Conservation (phyloP, 805 yeast species). For the Metschnikowia colocasiae region DNA sequence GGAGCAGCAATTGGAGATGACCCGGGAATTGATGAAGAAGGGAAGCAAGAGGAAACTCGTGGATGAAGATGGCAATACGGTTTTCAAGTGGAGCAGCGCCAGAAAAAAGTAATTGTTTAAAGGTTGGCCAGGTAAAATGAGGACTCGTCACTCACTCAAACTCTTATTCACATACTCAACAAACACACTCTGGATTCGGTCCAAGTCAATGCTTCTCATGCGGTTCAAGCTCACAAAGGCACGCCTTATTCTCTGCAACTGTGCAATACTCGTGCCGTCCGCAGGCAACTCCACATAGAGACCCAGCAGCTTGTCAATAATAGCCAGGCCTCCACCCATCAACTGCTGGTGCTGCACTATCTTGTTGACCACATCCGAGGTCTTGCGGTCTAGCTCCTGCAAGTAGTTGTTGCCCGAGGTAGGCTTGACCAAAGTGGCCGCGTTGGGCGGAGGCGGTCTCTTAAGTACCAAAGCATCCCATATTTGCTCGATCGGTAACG, state of each 20-base stretch:
- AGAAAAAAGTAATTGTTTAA: slow-evolving; percentile 46
- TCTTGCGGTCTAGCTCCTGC: slow-evolving; percentile 70
- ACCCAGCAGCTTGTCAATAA: slow-evolving; percentile 43
- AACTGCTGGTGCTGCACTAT: slow-evolving; percentile 62
- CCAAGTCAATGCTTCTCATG: slow-evolving; percentile 67
- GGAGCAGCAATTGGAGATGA: slow-evolving; percentile 68
- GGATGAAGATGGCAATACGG: slow-evolving; percentile 61
- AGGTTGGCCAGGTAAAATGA: background rate
- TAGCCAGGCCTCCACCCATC: slow-evolving; percentile 47
- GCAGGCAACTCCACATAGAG: slow-evolving; percentile 61
- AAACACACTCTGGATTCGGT: slow-evolving; percentile 67
- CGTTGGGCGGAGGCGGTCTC: slow-evolving; percentile 70
- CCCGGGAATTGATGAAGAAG: slow-evolving; percentile 84
- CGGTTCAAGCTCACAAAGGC: slow-evolving; percentile 79
- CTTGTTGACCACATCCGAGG: slow-evolving; percentile 60
- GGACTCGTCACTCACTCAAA: slow-evolving; percentile 30
- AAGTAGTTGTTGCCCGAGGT: slow-evolving; percentile 73
- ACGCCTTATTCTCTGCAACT: slow-evolving; percentile 78
- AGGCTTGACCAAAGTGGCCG: slow-evolving; percentile 79
- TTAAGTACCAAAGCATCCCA: slow-evolving; percentile 60
- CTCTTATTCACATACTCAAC: slow-evolving; percentile 73
- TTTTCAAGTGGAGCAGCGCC: slow-evolving; percentile 81
- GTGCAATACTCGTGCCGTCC: slow-evolving; percentile 60
- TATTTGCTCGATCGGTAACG: slow-evolving; percentile 61
- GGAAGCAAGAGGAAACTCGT: slow-evolving; percentile 79